Base-by-base conservation (phyloP, 352 stramenopile genomes). In the Pythium inflatum region DNA sequence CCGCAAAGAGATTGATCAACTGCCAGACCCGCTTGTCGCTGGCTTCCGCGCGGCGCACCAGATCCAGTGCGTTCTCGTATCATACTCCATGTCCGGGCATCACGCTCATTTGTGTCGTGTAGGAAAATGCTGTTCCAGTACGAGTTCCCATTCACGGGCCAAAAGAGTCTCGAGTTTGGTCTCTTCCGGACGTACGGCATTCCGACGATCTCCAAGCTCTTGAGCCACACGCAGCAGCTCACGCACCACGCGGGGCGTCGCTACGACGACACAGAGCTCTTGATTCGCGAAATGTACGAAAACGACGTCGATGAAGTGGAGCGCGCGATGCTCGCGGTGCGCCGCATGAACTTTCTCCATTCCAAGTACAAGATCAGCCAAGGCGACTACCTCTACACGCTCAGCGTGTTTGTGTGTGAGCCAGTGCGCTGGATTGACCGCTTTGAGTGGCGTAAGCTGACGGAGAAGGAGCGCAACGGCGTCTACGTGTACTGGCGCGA, bases 131-230 rank as follows among this genome's bases (percentile, higher is more conserved):
- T 60, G 2, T 36, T 24, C 6, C 48, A 67, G 60, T 6, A 30
- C 60, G 60, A 67, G 49, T 67, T 67, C 49, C 48, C 48, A 18
- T 67, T 67, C 48, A 58, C 34, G 9, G 3, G 14, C 16, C 22
- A 51, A 16, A 67, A 67, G 36, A 67, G 60, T 43, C 60, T 67
- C 36, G 60, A 67, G 49, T 67, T 60, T 53, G 60, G 60, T 7
- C 60, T 67, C 48, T 67, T 67, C 36, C 60, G 60, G 33, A 67
- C 60, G 48, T 67, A 67, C 60, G 60, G 60, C 34, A 67, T 60
- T 25, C 60, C 60, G 27, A 59, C 48, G 8, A 60, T 67, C 48
- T 59, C 60, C 5, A 67, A 67, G 49, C 31, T 54, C 22, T 48
- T 67, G 8, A 25, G 22, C 25, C 16, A 30, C 5, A 67, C 60